These are phyloP conservation scores for Colletotrichum sp. DNA, from an alignment of 2,329 filamentous ascomycete species.

Conservation along the genomic window DNA sequence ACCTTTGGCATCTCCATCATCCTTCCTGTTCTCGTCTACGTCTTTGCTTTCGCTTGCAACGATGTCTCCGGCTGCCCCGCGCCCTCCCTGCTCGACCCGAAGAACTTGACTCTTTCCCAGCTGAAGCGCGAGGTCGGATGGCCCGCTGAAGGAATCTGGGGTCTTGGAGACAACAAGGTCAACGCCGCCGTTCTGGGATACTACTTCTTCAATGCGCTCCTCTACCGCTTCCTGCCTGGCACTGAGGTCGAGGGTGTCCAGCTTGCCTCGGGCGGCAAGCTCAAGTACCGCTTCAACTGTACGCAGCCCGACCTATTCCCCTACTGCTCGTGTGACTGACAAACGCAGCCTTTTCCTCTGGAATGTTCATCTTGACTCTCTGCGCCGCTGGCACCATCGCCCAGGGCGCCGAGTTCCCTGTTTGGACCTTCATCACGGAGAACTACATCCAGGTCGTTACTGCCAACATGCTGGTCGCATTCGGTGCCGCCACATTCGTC, in stretches of 20 bases:
- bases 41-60: slow-evolving; percentile 87
- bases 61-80: slow-evolving; percentile 91
- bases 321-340: background rate
- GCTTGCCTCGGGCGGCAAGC: slow-evolving; percentile 72
- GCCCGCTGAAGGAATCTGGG: slow-evolving; percentile 73
- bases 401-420: slow-evolving; percentile 80
- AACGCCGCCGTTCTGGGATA: slow-evolving; percentile 77
- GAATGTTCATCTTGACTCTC: slow-evolving; percentile 73
- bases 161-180: slow-evolving; percentile 73
- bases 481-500: slow-evolving; percentile 74
- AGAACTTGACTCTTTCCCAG: slow-evolving; percentile 71
- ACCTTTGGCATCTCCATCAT: slow-evolving; percentile 80
- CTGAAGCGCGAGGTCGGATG: slow-evolving; percentile 85
- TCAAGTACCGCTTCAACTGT: slow-evolving; percentile 86
- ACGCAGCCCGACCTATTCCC: slow-evolving; percentile 25
- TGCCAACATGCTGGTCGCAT: slow-evolving; percentile 80
- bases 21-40: slow-evolving; percentile 79
- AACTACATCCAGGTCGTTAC: slow-evolving; percentile 89
- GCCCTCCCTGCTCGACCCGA: slow-evolving; percentile 77
- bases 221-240: slow-evolving; percentile 81
- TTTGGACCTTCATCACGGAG: slow-evolving; percentile 93
- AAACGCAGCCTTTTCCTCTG: slow-evolving; percentile 73
- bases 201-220: slow-evolving; percentile 75
- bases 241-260: slow-evolving; percentile 72
- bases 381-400: slow-evolving; percentile 76